A percentile compares a stretch with the other conserved stretches of the same genome.
These are phyloP conservation scores for Chalciporus pseudorubinellus DNA, from an alignment of 768 basidiomycete genomes.

Conservation along the genomic window DNA sequence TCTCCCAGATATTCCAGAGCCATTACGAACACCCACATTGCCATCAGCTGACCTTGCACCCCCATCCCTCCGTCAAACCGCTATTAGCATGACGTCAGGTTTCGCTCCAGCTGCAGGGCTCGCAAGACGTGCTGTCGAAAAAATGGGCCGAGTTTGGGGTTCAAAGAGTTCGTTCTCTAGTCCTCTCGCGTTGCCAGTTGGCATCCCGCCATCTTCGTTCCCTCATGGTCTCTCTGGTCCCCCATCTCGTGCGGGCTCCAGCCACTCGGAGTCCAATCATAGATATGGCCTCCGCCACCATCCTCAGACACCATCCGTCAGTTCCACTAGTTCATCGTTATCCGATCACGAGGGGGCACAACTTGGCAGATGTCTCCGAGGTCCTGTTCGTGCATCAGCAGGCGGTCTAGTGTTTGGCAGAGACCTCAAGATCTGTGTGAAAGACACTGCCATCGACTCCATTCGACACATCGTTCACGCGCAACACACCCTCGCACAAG, in stretches of 20 bases:
- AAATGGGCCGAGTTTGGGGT: slow-evolving; percentile 66
- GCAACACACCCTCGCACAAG: slow-evolving; percentile 2
- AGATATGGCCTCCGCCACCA: slow-evolving; percentile 43
- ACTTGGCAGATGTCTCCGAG: slow-evolving; percentile 57
- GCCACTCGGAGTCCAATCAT: slow-evolving; percentile 33
- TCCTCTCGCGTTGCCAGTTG: slow-evolving; percentile 45
- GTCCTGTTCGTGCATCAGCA: slow-evolving; percentile 40
- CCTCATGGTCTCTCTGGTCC: slow-evolving; percentile 31
- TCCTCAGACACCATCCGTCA: slow-evolving; percentile 59
- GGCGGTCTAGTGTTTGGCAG: slow-evolving; percentile 68
- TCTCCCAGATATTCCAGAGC: slow-evolving; percentile 30
- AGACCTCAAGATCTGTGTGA: slow-evolving; percentile 52
- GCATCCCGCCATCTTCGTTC: slow-evolving; percentile 39
- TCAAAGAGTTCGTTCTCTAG: slow-evolving; percentile 38
- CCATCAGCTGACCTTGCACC: slow-evolving; percentile 15
- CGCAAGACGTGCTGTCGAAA: slow-evolving; percentile 76
- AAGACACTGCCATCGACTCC: slow-evolving; percentile 52
- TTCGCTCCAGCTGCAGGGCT: slow-evolving; percentile 72
- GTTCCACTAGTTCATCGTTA: slow-evolving; percentile 49
- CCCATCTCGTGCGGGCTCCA: slow-evolving; percentile 41
- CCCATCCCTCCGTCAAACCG: slow-evolving; percentile 54
- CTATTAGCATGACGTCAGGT: slow-evolving; percentile 68
- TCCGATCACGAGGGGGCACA: slow-evolving; percentile 50
- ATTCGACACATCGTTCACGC: slow-evolving; percentile 5
- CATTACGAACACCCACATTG: slow-evolving; percentile 9